A percentile compares a stretch with the other conserved stretches of the same genome.
Evolutionary conservation across 768 basidiomycete species (phyloP).

Genomic region (Podaxis pistillaris): DNA sequence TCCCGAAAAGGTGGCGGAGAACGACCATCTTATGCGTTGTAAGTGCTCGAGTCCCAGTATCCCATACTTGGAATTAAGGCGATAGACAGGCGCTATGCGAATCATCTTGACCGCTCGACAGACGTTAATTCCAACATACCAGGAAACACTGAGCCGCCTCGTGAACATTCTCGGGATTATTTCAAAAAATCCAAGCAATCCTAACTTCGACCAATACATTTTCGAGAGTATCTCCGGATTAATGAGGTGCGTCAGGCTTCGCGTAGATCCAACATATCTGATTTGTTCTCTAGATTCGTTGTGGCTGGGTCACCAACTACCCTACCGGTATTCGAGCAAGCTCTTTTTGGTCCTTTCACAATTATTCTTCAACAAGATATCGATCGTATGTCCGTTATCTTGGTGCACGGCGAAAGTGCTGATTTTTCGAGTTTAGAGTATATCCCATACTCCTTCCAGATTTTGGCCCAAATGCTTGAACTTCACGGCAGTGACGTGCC

Average conservation of each 20-base stretch:
- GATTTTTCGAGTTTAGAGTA: conserved; percentile 63
- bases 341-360: conserved; percentile 85
- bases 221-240: conserved; percentile 96
- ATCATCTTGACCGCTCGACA: conserved; percentile 89
- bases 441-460: conserved; percentile 95
- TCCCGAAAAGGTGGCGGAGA: conserved; percentile 93
- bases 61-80: conserved; percentile 3
- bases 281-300: conserved; percentile 57
- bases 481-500: conserved; percentile 69
- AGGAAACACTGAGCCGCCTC: conserved; percentile 65
- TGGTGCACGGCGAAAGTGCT: background rate
- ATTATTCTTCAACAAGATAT: conserved; percentile 90
- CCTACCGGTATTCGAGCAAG: conserved; percentile 72
- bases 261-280: background rate
- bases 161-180: conserved; percentile 84
- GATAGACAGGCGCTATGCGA: conserved; percentile 79
- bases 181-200: conserved; percentile 96
- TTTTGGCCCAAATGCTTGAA: conserved; percentile 94
- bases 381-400: conserved; percentile 57
- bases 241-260: conserved; percentile 56
- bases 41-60: conserved; percentile 25
- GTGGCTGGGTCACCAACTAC: conserved; percentile 68
- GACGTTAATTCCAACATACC: conserved; percentile 65
- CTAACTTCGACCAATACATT: conserved; percentile 95
- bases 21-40: conserved; percentile 99